Evolutionary conservation across 2,329 filamentous ascomycete species (phyloP), one percentile per base, ranked within the genome.

Genomic region (Colletotrichum sp.): DNA sequence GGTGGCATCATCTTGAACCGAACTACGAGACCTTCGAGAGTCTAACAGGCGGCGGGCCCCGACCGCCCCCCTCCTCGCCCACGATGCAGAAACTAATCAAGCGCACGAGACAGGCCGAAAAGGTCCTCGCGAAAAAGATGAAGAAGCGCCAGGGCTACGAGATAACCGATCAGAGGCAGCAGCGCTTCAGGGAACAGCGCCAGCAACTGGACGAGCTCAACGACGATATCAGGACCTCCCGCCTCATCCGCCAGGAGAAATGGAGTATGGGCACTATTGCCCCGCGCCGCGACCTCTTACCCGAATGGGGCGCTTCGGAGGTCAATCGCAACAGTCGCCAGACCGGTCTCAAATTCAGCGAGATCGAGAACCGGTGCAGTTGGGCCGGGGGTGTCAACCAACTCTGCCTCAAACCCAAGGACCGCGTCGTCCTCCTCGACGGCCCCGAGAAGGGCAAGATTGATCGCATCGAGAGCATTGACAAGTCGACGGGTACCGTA

Each of bases 381-480:
- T 92, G 90, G 90, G 89, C 89, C n/a, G 89, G 90, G 59, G 88
- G 88, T 43, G 78, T 84, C 36, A 86, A 87, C 78, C 89, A 89
- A 83, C 87, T 94, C 76, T 93, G 92, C 78, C 86, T 96, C 74
- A 90, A 89, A 28, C 81, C 85, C 5, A 92, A 93, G 8, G 97
- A 98, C 84, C 91, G 97, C 75, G 96, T 98, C 36, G 94, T 96
- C 69, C 86, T 98, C 74, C 86, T 95, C 69, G 91, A 93, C 76
- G 96, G 96, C 10, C 90, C 89, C 43, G 94, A 97, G 81, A 94
- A 93, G 86, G 96, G 96, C 80, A 95, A 93, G 86, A 97, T 99
- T 84, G 94, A 95, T 66, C 86, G 87, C n/a, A 91, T 98, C 59
- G 84, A 83, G 75, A 83, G 86, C 2, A 86, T 97, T 61, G 85